These are phyloP conservation scores for Curvularia spicifera DNA, from an alignment of 2,329 filamentous ascomycete species.

Conservation along the genomic window DNA sequence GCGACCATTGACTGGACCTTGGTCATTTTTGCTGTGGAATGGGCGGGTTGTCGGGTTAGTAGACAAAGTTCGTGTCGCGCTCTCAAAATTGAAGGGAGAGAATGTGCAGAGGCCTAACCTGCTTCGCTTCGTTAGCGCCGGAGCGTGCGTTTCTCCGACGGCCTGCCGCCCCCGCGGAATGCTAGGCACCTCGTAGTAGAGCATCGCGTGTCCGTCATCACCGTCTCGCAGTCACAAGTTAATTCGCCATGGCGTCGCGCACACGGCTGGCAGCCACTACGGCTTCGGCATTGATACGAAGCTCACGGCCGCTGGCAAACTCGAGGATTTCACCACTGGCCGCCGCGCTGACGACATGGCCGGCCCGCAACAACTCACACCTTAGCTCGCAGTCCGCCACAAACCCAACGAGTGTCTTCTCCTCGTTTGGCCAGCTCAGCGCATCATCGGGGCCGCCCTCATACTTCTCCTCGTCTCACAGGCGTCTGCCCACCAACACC, in stretches of 20 bases:
- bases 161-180: neutral
- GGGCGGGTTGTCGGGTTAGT: slow-evolving; percentile 43
- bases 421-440: slow-evolving; percentile 34
- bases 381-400: slow-evolving; percentile 36
- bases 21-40: slow-evolving; percentile 65
- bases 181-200: slow-evolving; percentile 1
- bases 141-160: slow-evolving; percentile 14
- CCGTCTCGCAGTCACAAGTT: slow-evolving; percentile 22
- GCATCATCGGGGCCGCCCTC: slow-evolving; percentile 61
- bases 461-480: slow-evolving; percentile 77
- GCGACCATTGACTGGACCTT: slow-evolving; percentile 69
- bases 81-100: slow-evolving; percentile 25
- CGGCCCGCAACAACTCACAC: slow-evolving; percentile 42
- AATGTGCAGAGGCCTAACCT: slow-evolving; percentile 15
- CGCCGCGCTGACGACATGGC: slow-evolving; percentile 25
- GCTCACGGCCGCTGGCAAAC: slow-evolving; percentile 27
- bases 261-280: slow-evolving; percentile 42
- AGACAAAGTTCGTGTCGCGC: slow-evolving; percentile 27
- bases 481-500: slow-evolving; percentile 84
- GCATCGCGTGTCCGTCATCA: slow-evolving; percentile 32
- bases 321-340: slow-evolving; percentile 29
- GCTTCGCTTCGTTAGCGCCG: slow-evolving; percentile 27
- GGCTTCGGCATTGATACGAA: slow-evolving; percentile 36
- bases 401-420: slow-evolving; percentile 40
- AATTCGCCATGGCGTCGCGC: slow-evolving; percentile 43